Base-by-base conservation (phyloP, 352 stramenopile genomes). In the Aphanomyces stellatus region DNA sequence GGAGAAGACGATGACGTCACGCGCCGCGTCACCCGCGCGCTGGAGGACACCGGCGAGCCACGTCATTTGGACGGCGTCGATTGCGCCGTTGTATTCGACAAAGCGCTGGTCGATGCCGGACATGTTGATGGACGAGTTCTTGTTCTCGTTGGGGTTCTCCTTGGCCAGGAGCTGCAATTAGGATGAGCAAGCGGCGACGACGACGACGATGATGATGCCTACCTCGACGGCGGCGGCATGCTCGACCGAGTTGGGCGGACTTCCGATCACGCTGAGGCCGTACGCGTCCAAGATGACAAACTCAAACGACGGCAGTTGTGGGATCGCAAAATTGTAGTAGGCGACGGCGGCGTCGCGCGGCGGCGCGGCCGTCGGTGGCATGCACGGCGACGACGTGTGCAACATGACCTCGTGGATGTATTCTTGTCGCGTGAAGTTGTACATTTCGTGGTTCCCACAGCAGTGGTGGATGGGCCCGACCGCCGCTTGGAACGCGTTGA, bases 401-500 rank as follows among this genome's bases (percentile, higher is more conserved):
- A 51, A 35, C 10, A 85, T 51, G 19, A 90, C 68, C 65, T 87
- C 69, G 17, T 72, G 65, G 24, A 77, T 65, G 53, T 90, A 85
- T 25, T 74, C 65, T 0, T 59, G 48, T 11, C 74, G 74, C 4
- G 78, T 65, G 51, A 94, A 83, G 60, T 92, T 92, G 76, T 91
- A 91, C 37, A 94, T 79, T 59, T 94, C 85, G 74, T 94, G 85
- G 73, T 94, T 94, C 51, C 85, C 85, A 60, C 92, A 61, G 30
- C 91, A 65, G 69, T 94, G 85, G 70, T 91, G 81, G 62, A 94
- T 76, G 33, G 73, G 72, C 8, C 78, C 80, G 22, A 91, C 66
- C 0, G 42, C 31, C 10, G 71, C 43, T 73, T 81, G 61, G 35
- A 92, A 87, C 1, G 69, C 65, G 4, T 17, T 67, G 62, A 77